Evolutionary conservation across 345 rosid species (phyloP).

Genomic region (Camelina laxa): DNA sequence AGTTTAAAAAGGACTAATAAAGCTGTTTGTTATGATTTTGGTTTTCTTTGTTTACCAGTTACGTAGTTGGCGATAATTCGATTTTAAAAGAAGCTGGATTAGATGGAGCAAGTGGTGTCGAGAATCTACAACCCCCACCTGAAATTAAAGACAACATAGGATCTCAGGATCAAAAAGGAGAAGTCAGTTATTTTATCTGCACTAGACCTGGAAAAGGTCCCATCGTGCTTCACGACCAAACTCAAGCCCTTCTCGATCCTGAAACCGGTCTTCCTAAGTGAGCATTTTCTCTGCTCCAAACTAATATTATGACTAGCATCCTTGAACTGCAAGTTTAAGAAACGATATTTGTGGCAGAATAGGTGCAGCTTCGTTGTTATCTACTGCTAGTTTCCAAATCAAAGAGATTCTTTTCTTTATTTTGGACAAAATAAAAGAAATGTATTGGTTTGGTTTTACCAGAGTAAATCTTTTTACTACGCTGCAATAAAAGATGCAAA

Average conservation of each 20-base stretch:
- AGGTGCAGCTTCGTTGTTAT: slow-evolving; percentile 30
- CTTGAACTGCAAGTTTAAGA: slow-evolving; percentile 30
- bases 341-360: slow-evolving; percentile 24
- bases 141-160: slow-evolving; percentile 51
- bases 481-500: not conserved
- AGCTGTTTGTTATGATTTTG: slow-evolving; percentile 7
- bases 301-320: slow-evolving; percentile 28
- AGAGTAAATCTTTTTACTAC: not conserved
- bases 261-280: slow-evolving; percentile 76
- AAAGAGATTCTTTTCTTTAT: not conserved
- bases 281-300: slow-evolving; percentile 5
- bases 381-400: slow-evolving; percentile 28
- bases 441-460: slow-evolving; percentile 14
- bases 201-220: slow-evolving; percentile 94
- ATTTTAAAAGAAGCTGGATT: slow-evolving; percentile 83
- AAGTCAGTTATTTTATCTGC: slow-evolving; percentile 88
- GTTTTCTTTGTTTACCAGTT: slow-evolving; percentile 53
- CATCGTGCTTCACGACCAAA: slow-evolving; percentile 60
- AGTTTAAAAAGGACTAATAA: not conserved
- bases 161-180: slow-evolving; percentile 67
- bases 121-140: slow-evolving; percentile 52
- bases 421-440: slow-evolving; percentile 2
- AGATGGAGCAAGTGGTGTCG: slow-evolving; percentile 58
- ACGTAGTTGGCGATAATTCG: slow-evolving; percentile 81
- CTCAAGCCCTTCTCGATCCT: slow-evolving; percentile 70